Conservation (phyloP, 305 asterid species). For the Plantago lanceolata region DNA sequence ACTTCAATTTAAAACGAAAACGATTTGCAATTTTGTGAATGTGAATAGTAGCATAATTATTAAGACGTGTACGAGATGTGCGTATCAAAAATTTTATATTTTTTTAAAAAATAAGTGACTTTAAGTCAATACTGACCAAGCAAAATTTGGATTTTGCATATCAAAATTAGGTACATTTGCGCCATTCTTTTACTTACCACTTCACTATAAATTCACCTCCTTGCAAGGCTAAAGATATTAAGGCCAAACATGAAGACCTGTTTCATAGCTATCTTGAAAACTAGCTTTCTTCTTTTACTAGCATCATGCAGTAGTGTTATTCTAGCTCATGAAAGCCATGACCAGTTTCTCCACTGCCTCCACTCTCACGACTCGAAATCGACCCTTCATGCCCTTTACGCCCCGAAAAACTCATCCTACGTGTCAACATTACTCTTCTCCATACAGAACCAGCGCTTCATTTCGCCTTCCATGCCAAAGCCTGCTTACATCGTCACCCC, state of each 20-base stretch:
- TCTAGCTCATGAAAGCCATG: conserved; percentile 10
- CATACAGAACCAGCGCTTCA: conserved; percentile 36
- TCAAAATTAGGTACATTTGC: neutral
- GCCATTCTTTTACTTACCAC: neutral
- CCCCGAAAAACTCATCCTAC: conserved; percentile 29
- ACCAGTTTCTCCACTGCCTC: conserved; percentile 30
- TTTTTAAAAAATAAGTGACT: no score
- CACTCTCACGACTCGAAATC: conserved; percentile 22
- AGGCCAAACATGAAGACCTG: conserved; percentile 4
- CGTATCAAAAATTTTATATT: no score
- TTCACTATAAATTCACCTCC: conserved; percentile 4
- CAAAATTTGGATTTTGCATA: no score
- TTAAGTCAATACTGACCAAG: no score
- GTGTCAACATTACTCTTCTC: conserved; percentile 30
- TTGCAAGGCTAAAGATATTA: neutral
- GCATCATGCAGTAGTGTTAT: conserved; percentile 3
- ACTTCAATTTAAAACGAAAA: no score
- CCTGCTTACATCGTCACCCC: conserved; percentile 36
- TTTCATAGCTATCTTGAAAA: neutral
- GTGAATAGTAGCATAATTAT: neutral
- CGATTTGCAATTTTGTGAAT: no score
- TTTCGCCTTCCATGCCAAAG: conserved; percentile 29
- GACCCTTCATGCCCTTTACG: conserved; percentile 21
- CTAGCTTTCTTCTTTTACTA: conserved; percentile 13
- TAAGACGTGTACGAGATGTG: neutral